These are phyloP conservation scores for Durusdinium trenchii DNA, from an alignment of 73 alveolate genomes.

Conservation along the genomic window DNA sequence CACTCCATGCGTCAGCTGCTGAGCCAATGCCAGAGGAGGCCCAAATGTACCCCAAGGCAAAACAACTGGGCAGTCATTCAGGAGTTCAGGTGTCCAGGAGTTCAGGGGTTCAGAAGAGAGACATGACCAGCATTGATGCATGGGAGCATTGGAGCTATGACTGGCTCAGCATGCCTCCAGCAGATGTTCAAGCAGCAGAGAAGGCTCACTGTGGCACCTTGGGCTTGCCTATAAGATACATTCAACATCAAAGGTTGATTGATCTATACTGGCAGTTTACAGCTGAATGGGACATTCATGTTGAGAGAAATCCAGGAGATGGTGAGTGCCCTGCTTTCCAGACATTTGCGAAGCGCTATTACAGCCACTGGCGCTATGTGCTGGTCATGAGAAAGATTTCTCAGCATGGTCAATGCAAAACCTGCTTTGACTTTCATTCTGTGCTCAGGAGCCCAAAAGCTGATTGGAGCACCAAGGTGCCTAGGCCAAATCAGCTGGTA, in stretches of 20 bases:
- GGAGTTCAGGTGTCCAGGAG: background rate
- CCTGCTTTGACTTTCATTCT: background rate
- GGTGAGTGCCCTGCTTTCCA: background rate
- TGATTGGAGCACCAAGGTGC: too few relatives aligned
- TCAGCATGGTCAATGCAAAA: conserved; percentile 12
- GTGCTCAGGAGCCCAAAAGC: background rate
- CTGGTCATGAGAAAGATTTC: background rate
- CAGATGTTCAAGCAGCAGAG: background rate
- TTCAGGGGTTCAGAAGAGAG: background rate
- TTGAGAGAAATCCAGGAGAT: background rate
- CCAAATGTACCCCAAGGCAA: background rate
- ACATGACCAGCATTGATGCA: background rate
- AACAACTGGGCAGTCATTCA: background rate
- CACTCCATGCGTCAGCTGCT: background rate
- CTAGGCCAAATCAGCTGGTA: too few relatives aligned
- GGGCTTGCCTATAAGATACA: background rate
- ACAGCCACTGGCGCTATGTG: background rate
- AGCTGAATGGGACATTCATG: conserved; percentile 1
- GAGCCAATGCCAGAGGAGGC: conserved; percentile 31
- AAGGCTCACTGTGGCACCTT: background rate
- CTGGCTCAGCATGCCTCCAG: background rate
- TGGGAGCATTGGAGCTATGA: background rate
- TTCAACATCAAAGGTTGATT: background rate
- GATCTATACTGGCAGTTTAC: conserved; percentile 18
- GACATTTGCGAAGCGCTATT: background rate